phyloP scores from a whole-genome alignment of 169 alveolate genomes.

The Plasmodium inui region DNA sequence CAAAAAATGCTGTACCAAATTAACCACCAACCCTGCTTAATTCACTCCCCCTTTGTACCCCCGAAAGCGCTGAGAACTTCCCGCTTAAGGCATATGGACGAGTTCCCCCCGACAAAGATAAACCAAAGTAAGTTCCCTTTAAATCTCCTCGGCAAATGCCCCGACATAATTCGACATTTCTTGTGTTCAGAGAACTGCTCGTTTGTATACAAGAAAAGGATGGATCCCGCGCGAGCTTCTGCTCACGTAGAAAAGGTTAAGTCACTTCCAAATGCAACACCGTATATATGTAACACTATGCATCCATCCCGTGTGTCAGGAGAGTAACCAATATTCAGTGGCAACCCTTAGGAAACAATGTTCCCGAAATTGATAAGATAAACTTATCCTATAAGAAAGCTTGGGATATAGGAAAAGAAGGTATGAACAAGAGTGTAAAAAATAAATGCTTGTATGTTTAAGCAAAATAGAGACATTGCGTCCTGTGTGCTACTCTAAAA shows the following conservation, averaged over 20 bases:
- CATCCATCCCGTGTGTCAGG: not conserved
- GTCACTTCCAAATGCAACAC: not conserved
- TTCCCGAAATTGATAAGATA: constrained; percentile 47
- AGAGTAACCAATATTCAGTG: constrained; percentile 20
- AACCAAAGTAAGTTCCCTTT: constrained; percentile 31
- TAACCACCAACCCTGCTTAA: not conserved
- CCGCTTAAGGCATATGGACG: constrained; percentile 54
- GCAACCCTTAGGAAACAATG: constrained; percentile 59
- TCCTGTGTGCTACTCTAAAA: too few species aligned
- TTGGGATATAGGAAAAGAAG: constrained; percentile 75
- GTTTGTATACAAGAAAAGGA: not conserved
- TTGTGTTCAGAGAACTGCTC: not conserved
- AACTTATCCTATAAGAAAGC: constrained; percentile 61
- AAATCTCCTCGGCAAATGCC: not conserved
- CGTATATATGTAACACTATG: not conserved
- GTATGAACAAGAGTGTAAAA: not conserved
- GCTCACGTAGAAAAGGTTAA: not conserved
- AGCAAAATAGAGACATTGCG: not conserved
- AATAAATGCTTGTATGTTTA: not conserved
- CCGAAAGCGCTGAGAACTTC: constrained; percentile 22
- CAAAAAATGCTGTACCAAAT: not conserved
- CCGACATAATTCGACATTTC: not conserved
- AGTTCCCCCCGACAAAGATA: constrained; percentile 2
- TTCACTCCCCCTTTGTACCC: not conserved
- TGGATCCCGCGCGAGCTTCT: not conserved